Evolutionary conservation across 73 alveolate genomes (phyloP).

Genomic region (Paramecium pentaurelia): DNA sequence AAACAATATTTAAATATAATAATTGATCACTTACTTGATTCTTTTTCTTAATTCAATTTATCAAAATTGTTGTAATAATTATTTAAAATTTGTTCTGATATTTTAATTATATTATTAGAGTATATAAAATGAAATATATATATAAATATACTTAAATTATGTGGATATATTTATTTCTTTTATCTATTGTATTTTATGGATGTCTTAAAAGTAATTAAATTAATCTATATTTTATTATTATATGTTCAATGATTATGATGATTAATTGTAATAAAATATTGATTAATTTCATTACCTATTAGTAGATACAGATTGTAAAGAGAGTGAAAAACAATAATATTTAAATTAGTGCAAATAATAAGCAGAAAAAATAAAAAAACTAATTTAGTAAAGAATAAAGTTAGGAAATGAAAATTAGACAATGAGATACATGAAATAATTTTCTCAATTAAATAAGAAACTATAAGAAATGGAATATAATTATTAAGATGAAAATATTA

Average conservation of each 20-base stretch:
- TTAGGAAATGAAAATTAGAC: not conserved
- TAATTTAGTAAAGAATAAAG: not conserved
- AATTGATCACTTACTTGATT: not conserved
- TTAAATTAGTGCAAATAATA: not conserved
- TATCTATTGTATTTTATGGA: not conserved
- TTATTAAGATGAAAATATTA: not conserved
- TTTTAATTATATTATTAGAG: not conserved
- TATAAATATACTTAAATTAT: not conserved
- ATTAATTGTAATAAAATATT: not conserved
- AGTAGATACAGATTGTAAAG: not conserved
- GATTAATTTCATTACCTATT: not conserved
- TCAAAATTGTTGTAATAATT: not conserved
- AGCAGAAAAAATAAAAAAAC: not conserved
- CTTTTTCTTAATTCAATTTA: not conserved
- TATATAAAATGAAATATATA: no score
- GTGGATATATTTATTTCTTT: not conserved
- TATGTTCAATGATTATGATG: not conserved
- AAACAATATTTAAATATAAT: not conserved
- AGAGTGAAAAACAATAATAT: not conserved
- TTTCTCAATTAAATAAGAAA: not conserved
- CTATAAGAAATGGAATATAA: not conserved
- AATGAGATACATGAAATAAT: not conserved
- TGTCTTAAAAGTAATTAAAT: not conserved
- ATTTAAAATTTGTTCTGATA: not conserved
- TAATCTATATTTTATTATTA: not conserved